Conservation (phyloP, 257 asterid genomes). For the Scutellaria galericulata region DNA sequence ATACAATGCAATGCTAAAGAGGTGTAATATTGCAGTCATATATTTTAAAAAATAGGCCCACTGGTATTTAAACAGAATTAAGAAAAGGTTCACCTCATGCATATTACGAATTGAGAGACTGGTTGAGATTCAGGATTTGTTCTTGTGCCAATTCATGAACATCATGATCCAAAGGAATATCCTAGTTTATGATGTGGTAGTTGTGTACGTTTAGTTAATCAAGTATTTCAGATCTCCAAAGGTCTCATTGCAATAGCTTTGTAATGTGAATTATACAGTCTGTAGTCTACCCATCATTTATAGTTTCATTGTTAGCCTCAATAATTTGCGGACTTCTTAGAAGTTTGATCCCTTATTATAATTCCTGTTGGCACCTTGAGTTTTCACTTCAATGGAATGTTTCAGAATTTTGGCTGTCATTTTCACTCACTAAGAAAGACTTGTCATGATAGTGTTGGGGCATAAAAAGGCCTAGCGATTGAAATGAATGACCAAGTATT, state of each 20-base stretch:
- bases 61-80: neutral
- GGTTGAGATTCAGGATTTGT: neutral
- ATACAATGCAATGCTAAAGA: slow-evolving; percentile 1
- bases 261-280: neutral
- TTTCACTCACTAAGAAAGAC: neutral
- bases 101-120: neutral
- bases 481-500: neutral
- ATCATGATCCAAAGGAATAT: neutral
- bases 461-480: neutral
- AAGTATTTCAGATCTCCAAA: neutral
- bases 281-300: neutral
- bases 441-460: neutral
- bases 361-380: neutral
- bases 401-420: neutral
- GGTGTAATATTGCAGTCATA: neutral
- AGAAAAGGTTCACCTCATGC: neutral
- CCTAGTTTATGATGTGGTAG: neutral
- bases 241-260: neutral
- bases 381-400: neutral
- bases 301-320: slow-evolving; percentile 9
- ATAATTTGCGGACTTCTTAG: neutral
- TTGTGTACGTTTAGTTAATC: neutral
- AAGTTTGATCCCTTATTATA: neutral
- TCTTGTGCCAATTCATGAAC: neutral
- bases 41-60: neutral